Evolutionary conservation across 306 rosid species (phyloP).

Genomic region (Echinosophora koreensis): DNA sequence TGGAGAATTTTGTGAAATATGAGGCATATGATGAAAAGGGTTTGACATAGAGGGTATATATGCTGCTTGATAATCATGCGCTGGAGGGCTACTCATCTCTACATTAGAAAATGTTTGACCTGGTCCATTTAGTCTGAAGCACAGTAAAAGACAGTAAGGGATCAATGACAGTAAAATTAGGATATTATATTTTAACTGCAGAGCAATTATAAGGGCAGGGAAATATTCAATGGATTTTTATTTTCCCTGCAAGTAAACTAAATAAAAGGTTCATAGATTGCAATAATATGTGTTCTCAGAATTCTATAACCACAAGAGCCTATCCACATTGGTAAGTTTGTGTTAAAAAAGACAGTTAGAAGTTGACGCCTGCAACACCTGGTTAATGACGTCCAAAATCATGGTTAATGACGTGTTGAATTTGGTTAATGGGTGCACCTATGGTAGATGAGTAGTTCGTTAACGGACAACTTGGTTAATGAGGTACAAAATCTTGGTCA

Average conservation of each 20-base stretch:
- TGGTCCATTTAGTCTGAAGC: conserved; percentile 76
- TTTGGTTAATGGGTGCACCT: too few relatives aligned
- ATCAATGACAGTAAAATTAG: conserved; percentile 28
- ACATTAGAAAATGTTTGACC: conserved; percentile 69
- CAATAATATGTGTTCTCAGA: conserved; percentile 19
- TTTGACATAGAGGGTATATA: conserved; percentile 65
- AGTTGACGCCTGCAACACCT: too few relatives aligned
- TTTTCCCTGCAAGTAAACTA: not conserved
- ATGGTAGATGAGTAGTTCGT: too few relatives aligned
- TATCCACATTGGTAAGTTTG: not conserved
- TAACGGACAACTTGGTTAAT: too few relatives aligned
- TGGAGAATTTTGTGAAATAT: conserved; percentile 77
- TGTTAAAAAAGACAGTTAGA: not conserved
- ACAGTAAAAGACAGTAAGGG: conserved; percentile 33
- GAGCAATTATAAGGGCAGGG: conserved; percentile 13
- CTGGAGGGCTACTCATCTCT: conserved; percentile 78
- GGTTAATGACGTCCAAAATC: too few relatives aligned
- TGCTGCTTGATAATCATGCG: conserved; percentile 68
- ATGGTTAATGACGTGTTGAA: too few relatives aligned
- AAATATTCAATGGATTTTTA: conserved; percentile 24
- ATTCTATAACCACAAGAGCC: conserved; percentile 5
- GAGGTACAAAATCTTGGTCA: too few relatives aligned
- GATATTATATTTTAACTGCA: conserved; percentile 31
- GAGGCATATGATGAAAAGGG: conserved; percentile 80
- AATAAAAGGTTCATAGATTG: conserved; percentile 21